phyloP scores from a whole-genome alignment of 2,329 filamentous ascomycete genomes.

The Curvularia eragrostidis region DNA sequence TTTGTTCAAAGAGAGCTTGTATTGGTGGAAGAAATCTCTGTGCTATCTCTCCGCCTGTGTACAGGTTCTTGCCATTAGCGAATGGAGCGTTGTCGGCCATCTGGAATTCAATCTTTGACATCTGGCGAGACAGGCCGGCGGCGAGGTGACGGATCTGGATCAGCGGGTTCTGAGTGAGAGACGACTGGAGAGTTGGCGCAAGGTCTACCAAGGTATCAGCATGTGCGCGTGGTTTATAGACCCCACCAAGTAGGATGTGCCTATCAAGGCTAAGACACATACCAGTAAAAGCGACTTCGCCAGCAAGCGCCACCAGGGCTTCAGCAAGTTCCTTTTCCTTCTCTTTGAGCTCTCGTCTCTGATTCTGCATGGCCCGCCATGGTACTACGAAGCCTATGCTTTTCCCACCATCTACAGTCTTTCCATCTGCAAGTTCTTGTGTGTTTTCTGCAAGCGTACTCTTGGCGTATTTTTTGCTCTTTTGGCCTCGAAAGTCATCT shows the following conservation, averaged over 20 bases:
- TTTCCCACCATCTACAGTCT: slow-evolving; percentile 31
- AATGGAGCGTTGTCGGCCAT: slow-evolving; percentile 47
- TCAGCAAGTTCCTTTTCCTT: slow-evolving; percentile 47
- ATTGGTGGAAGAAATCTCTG: slow-evolving; percentile 43
- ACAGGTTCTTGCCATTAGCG: slow-evolving; percentile 41
- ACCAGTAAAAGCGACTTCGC: slow-evolving; percentile 46
- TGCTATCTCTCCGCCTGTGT: slow-evolving; percentile 43
- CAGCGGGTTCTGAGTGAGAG: slow-evolving; percentile 41
- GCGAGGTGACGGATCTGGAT: slow-evolving; percentile 46
- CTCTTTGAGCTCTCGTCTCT: slow-evolving; percentile 40
- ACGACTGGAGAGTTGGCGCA: slow-evolving; percentile 38
- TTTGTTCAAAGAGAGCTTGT: slow-evolving; percentile 41
- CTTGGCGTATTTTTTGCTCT: slow-evolving; percentile 29
- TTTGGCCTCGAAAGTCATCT: slow-evolving; percentile 32
- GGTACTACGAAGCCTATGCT: slow-evolving; percentile 48
- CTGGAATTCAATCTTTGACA: slow-evolving; percentile 44
- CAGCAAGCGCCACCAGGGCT: slow-evolving; percentile 42
- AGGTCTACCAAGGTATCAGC: slow-evolving; percentile 33
- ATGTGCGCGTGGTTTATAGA: neutral
- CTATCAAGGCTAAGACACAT: slow-evolving; percentile 2
- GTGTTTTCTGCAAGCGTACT: slow-evolving; percentile 21
- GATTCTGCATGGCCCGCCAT: slow-evolving; percentile 47
- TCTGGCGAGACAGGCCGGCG: slow-evolving; percentile 44
- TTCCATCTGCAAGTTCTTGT: slow-evolving; percentile 30
- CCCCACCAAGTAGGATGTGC: neutral